A percentile compares a stretch with the other conserved stretches of the same genome.
These are phyloP conservation scores for Epichloe glyceriae DNA, from an alignment of 2,329 filamentous ascomycete genomes.

Conservation along the genomic window DNA sequence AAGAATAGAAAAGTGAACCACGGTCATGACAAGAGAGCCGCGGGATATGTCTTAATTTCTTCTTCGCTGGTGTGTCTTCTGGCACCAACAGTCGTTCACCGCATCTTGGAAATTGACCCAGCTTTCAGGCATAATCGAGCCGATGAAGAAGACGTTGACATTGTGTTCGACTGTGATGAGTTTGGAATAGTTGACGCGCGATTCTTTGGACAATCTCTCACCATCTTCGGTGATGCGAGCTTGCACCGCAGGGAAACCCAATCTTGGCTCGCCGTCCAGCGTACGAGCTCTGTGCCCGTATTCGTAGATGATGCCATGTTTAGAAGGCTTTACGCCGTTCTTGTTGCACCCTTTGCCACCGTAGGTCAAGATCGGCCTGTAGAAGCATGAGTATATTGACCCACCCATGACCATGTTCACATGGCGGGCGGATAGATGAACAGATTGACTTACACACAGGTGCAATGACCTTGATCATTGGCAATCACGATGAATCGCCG, in stretches of 20 bases:
- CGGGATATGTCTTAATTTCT: constrained; percentile 7
- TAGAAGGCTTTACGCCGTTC: constrained; percentile 35
- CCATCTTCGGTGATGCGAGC: constrained; percentile 28
- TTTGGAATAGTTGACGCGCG: constrained; percentile 46
- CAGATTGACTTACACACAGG: constrained; percentile 34
- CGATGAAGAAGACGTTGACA: constrained; percentile 42
- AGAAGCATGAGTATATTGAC: neutral
- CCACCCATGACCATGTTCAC: neutral
- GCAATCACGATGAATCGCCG: constrained; percentile 42
- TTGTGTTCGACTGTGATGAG: constrained; percentile 45
- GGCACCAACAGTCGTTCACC: constrained; percentile 36
- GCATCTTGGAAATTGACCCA: constrained; percentile 29
- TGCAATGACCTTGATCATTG: constrained; percentile 38
- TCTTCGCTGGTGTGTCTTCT: constrained; percentile 27
- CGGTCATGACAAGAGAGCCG: neutral
- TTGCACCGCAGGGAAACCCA: constrained; percentile 35
- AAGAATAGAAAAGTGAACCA: neutral
- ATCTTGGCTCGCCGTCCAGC: constrained; percentile 28
- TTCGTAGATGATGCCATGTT: constrained; percentile 41
- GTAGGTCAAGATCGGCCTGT: constrained; percentile 43
- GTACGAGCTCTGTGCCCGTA: constrained; percentile 17
- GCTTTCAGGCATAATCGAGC: constrained; percentile 27
- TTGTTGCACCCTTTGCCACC: constrained; percentile 39
- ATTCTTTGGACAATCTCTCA: constrained; percentile 35
- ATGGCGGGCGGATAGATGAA: neutral